Conservation (phyloP, 2,329 filamentous ascomycete genomes). For the Penicillium sumatraense region DNA sequence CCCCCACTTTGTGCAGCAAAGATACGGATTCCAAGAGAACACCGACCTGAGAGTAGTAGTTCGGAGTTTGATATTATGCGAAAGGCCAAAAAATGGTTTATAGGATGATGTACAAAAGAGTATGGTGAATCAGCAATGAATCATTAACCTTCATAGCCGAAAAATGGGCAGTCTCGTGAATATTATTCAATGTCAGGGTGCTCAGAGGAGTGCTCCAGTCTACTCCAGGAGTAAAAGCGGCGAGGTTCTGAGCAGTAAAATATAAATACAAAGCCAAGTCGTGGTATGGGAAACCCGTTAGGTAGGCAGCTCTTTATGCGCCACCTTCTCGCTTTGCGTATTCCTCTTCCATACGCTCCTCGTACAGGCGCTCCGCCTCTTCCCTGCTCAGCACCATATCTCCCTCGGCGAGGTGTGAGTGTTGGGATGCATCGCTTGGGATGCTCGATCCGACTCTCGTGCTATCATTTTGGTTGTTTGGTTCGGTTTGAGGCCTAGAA, state of each 20-base stretch:
- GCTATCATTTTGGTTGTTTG: constrained; percentile 15
- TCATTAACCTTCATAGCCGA: too few relatives aligned
- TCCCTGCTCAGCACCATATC: constrained; percentile 42
- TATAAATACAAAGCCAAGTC: too few relatives aligned
- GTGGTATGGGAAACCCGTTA: too few relatives aligned
- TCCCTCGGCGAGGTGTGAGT: constrained; percentile 19
- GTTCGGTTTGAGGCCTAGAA: constrained; percentile 20
- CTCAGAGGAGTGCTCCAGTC: too few relatives aligned
- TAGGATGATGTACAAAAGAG: constrained; percentile 8
- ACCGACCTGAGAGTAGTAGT: not conserved
- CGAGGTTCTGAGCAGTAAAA: too few relatives aligned
- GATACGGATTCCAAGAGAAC: not conserved
- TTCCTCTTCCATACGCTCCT: constrained; percentile 54
- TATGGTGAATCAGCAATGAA: too few relatives aligned
- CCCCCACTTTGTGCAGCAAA: not conserved
- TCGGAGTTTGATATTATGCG: not conserved
- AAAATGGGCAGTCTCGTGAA: too few relatives aligned
- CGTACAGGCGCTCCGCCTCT: constrained; percentile 49
- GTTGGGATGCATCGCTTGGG: constrained; percentile 20
- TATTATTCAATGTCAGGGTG: too few relatives aligned
- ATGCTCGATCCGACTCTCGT: constrained; percentile 21
- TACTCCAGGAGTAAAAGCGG: too few relatives aligned
- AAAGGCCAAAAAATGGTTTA: not conserved
- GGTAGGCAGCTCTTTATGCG: constrained; percentile 36
- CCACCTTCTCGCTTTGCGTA: constrained; percentile 51